A percentile compares a stretch with the other conserved stretches of the same genome.
Conservation (phyloP, 768 basidiomycete genomes). For the Austroboletus eburneus region DNA sequence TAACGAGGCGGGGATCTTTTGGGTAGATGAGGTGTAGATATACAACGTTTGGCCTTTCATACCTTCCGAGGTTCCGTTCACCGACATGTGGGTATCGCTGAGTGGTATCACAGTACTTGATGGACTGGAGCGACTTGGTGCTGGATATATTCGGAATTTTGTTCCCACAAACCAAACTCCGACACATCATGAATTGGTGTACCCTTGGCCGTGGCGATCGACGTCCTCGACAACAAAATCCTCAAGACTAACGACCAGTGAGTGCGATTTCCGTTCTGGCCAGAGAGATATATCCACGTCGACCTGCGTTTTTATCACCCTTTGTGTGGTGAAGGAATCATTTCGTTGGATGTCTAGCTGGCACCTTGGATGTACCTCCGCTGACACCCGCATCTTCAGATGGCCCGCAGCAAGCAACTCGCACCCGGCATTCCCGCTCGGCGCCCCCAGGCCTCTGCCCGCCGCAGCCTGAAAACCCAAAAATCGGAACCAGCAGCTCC, state of each 20-base stretch:
- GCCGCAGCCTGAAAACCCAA: conserved; percentile 83
- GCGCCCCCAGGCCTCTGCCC: conserved; percentile 74
- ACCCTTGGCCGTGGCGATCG: conserved; percentile 18
- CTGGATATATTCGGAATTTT: conserved; percentile 14
- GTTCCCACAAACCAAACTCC: conserved; percentile 27
- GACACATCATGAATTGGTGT: conserved; percentile 11
- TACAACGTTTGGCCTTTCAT: neutral
- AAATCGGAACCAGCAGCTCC: conserved; percentile 64
- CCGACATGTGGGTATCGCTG: conserved; percentile 18
- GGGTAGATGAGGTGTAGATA: neutral
- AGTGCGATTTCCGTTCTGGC: conserved; percentile 28
- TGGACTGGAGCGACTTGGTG: neutral
- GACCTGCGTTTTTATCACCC: neutral
- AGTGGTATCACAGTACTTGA: conserved; percentile 17
- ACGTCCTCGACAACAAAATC: conserved; percentile 33
- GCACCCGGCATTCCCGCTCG: conserved; percentile 78
- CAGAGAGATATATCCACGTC: neutral
- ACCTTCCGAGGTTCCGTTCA: conserved; percentile 25
- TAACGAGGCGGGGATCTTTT: conserved; percentile 53
- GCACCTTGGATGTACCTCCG: conserved; percentile 33
- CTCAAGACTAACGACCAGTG: conserved; percentile 43
- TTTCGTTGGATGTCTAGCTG: conserved; percentile 32
- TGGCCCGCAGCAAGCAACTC: conserved; percentile 86
- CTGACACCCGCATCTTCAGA: conserved; percentile 41
- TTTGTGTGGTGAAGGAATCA: conserved; percentile 4